Percentiles rank a stretch among this genome's conserved stretches.
Evolutionary conservation across 148 eudicot genomes (phyloP).

Genomic region (Silene conica): DNA sequence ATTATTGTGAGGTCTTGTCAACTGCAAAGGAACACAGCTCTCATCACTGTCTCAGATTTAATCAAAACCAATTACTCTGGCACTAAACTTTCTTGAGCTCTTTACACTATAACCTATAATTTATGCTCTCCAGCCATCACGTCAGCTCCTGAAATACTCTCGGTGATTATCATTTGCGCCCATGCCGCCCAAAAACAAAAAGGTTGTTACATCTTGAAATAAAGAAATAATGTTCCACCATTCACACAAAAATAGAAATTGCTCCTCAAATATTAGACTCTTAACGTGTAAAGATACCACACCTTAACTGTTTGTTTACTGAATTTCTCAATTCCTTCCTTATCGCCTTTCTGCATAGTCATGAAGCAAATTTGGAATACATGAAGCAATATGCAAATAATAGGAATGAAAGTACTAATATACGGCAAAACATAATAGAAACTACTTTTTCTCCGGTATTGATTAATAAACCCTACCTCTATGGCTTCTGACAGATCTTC

Average conservation of each 20-base stretch:
- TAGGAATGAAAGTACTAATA: neutral
- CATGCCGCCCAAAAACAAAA: neutral
- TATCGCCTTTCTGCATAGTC: slow-evolving; percentile 61
- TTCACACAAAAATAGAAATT: no score
- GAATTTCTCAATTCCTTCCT: slow-evolving; percentile 93
- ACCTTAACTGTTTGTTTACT: slow-evolving; percentile 97
- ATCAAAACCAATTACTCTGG: neutral
- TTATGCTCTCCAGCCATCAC: neutral
- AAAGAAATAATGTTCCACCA: neutral
- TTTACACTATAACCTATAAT: neutral
- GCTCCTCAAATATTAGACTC: no score
- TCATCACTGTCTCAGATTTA: neutral
- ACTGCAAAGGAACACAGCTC: slow-evolving; percentile 32
- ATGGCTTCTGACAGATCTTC: slow-evolving; percentile 69
- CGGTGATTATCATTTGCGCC: neutral
- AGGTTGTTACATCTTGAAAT: neutral
- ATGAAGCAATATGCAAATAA: slow-evolving; percentile 4
- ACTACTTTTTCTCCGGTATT: neutral
- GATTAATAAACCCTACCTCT: slow-evolving; percentile 43
- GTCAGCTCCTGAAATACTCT: neutral
- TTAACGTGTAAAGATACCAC: no score
- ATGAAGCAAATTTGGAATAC: slow-evolving; percentile 10
- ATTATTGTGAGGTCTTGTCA: slow-evolving; percentile 84
- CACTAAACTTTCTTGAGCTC: neutral
- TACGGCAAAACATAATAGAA: neutral